Base-by-base conservation (phyloP, 768 basidiomycete species). In the Serendipita vermifera region DNA sequence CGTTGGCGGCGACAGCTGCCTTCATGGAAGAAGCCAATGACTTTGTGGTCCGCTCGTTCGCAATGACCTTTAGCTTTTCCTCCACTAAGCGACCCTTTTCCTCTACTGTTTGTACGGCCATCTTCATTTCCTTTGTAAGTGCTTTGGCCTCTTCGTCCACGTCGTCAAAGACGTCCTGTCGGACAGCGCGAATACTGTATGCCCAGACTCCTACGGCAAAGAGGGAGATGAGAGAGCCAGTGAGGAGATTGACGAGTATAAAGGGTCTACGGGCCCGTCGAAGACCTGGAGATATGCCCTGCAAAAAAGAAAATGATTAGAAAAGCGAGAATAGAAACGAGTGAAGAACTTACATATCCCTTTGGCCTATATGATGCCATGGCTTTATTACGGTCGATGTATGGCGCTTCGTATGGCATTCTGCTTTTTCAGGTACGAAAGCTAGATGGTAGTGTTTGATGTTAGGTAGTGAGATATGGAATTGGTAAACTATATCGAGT, bases 111-210 rank as follows among this genome's bases (percentile, higher is more conserved):
- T 60, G 57, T 41, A 68, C 60, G 38, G 56, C 60, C 13, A 56
- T 43, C 26, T 70, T 62, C 64, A 69, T 64, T 31, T 65, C 67
- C 2, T 66, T 60, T 31, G 72, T 76, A 62, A 83, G 73, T 38
- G 77, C 77, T 59, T 71, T 71, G 27, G 81, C 87, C 64, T 87
- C 85, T 59, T 86, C 84, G 63, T 88, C 87, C 38, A 88, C 75
- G 66, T 90, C 88, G 61, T 85, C 81, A 65, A 94, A 96, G 36
- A 85, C 81, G 65, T 96, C 92, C 65, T 97, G 92, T 65, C 85
- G 90, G 56, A 97, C 92, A 27, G 91, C 92, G 29, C 81, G 79
- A 64, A 98, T 94, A 15, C 91, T 92, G 70, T 97, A 98, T 3
- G 82, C 75, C 80, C 89, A 98, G 6, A 96, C 82, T 26, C 83